Evolutionary conservation across 2,329 filamentous ascomycete species (phyloP), one percentile per base, ranked within the genome.

Genomic region (Trichocomaceae sp.): DNA sequence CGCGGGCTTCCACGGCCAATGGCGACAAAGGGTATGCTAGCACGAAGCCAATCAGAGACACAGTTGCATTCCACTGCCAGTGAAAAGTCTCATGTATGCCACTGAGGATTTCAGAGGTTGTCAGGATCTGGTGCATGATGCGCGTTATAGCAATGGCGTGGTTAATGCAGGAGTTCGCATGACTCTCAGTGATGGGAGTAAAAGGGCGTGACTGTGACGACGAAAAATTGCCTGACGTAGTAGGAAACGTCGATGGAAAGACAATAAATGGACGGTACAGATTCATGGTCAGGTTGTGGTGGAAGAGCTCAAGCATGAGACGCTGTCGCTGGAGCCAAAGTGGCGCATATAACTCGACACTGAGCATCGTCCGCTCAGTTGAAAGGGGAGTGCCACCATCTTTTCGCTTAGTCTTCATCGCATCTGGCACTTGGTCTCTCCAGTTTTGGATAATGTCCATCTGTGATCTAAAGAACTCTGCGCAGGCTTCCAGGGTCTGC

Each of bases 251-350:
- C 12, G 55, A 39, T 5, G 41, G 58, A 39, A 75, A 75, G 29
- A 63, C 66, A 52, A 77, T 71, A 42, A 75, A 71, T 0, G 72
- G 69, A 4, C 74, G 69, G 57, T 72, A 72, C 8, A 75, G 61
- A 55, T 68, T 71, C 45, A 69, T 63, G 47, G 57, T 59, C 1
- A 75, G 59, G 45, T 70, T 67, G 55, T 76, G 73, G 58, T 75
- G 76, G 13, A 71, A 54, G 5, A 74, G 57, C 55, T 76, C 74
- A 10, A 76, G 63, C 13, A 73, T 64, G 0, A 77, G 50, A 1
- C 73, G 72, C 54, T 77, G 73, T 3, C 70, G 69, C 52, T 75
- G 73, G 2, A 76, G 59, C 72, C 73, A 76, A 2, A 64, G 52
- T 1, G 73, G 72, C 0, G 69, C 65, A 35, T 70, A 71, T 31